phyloP scores from a whole-genome alignment of 2,329 filamentous ascomycete genomes.

The Beauveria brongniartii region DNA sequence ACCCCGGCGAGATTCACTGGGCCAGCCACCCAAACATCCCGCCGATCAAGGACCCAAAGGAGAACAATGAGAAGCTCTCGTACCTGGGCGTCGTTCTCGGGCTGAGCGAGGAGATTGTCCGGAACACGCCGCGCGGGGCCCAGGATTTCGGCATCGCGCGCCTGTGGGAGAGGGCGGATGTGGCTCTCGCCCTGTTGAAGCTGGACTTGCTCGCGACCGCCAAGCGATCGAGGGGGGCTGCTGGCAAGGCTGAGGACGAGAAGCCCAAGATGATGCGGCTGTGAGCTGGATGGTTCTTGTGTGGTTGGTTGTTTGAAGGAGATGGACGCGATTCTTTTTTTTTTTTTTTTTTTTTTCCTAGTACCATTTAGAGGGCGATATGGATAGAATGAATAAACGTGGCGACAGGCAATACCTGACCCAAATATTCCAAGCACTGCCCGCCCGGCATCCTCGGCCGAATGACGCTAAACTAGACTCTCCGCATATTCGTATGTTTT shows the following conservation, averaged over 20 bases:
- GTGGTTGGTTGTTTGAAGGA: no score
- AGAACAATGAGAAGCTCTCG: neutral
- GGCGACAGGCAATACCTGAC: neutral
- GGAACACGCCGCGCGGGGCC: neutral
- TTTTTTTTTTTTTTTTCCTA: no score
- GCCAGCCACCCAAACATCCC: neutral
- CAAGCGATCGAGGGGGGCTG: no score
- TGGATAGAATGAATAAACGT: neutral
- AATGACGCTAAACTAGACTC: conserved; percentile 2
- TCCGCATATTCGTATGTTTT: neutral
- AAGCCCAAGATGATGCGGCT: no score
- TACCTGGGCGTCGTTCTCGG: neutral
- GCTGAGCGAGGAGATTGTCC: neutral
- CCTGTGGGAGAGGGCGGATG: no score
- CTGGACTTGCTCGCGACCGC: no score
- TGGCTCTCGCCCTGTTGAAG: no score
- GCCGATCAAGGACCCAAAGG: neutral
- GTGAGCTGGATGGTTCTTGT: no score
- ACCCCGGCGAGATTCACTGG: no score
- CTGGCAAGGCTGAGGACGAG: no score
- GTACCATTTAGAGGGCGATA: no score
- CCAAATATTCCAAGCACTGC: neutral
- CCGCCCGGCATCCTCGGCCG: neutral
- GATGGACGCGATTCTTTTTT: no score
- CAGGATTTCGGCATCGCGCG: neutral